Evolutionary conservation across 2,329 filamentous ascomycete species (phyloP), one percentile per base, ranked within the genome.

Genomic region (Pestalotiopsis sp.): DNA sequence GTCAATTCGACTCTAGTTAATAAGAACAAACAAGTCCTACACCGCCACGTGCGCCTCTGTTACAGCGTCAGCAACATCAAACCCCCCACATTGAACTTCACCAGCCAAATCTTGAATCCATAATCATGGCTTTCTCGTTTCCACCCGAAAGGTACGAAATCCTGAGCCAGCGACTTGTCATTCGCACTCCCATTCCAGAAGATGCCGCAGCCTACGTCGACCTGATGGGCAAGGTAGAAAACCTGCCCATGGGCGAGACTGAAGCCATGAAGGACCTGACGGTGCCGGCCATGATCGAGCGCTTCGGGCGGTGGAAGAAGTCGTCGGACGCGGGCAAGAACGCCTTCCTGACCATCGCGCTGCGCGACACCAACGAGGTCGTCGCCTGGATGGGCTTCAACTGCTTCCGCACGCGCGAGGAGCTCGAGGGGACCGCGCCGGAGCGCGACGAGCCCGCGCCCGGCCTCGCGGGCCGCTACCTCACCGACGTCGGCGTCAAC

Each of bases 301-400:
- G 64, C 17, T 13, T 66, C 3, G 64, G 17, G 31, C 52, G 39
- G 31, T 66, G 63, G 63, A 58, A 38, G 12, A 66, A 57, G 20
- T n/a, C 23, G 17, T 45, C 63, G 4, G 6, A 17, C 17, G n/a
- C 9, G 25, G 64, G 64, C 36, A 41, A 52, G 17, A 60, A 60
- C n/a, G 52, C 64, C 6, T 66, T 45, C 36, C 36, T 66, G n/a
- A 9, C 38, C 56, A 27, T 59, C 14, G 56, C 56, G 12, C 36
- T 60, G 64, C 64, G 56, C 56, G 52, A 66, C n/a, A 66, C 52
- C 11, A 23, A 45, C 64, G 52, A 66, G 27, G 31, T 66, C n/a
- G 27, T 66, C 9, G 64, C 52, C 27, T 60, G 58, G 52, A 66
- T 60, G 64, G 64, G 52, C 39, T 66, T 60, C 64, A 66, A 66